Base-by-base conservation (phyloP, 805 yeast species). In the Pichia cabralensis region DNA sequence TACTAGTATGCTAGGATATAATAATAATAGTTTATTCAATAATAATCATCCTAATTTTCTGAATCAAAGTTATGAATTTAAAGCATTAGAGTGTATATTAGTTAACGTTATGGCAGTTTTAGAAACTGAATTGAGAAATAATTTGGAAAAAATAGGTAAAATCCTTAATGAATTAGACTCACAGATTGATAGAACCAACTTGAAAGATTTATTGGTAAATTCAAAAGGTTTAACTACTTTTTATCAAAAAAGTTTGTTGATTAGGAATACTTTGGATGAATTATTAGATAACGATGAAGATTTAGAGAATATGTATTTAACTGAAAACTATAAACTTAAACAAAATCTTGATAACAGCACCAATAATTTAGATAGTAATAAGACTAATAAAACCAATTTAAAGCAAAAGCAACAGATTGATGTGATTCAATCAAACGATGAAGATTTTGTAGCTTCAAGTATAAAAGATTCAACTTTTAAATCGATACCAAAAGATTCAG, bases 211-310 rank as follows among this genome's bases (percentile, higher is more conserved):
- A 34, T 65, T 88, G 38, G 75, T 80, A 24, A 71, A 75, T 45
- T 80, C 86, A 45, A 84, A 84, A 51, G 67, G 71, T 20, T 62
- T 88, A 35, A 69, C 81, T 4, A 65, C 76, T 20, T 85, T 81
- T 49, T 74, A 79, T 54, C 95, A 84, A 52, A 76, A 80, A 49
- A 69, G 85, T 0, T 53, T 74, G 6, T 67, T 89, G 46, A 82
- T 88, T 36, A 69, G 92, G 42, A 76, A 83, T 44, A 89, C 83
- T 0, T 56, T 88, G 21, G 95, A 84, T 49, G 95, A 86, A 41
- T 53, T 88, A 17, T 58, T 88, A 31, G 95, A 88, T 35, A 82
- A 75, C 44, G 95, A 85, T 52, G 95, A 86, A 35, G 94, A 83
- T 56, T 57, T 86, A 40, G 74, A 75, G 22, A 80, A 73, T 8